Percentiles rank a stretch among this genome's conserved stretches.
phyloP scores from a whole-genome alignment of 192 early-diverging fungal species.

The Linnemannia schmuckeri region DNA sequence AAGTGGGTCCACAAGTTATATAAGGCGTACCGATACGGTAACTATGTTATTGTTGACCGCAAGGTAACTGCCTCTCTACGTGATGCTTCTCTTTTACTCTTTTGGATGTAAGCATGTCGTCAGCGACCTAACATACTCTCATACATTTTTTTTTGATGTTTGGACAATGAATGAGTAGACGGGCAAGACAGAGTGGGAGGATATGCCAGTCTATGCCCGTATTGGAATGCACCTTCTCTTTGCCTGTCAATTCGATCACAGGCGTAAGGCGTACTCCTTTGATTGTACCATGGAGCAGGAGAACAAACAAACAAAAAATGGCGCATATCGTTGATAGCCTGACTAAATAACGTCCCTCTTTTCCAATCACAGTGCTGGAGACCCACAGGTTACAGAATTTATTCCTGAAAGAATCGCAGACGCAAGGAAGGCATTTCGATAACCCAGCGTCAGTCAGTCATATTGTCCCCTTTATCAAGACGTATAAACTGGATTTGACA shows the following conservation, averaged over 20 bases:
- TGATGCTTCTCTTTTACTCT: neutral
- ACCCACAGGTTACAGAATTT: slow-evolving; percentile 6
- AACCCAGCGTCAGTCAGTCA: slow-evolving; percentile 59
- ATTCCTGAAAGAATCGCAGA: slow-evolving; percentile 17
- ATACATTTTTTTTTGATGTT: neutral
- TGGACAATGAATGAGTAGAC: slow-evolving; percentile 22
- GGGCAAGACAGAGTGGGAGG: slow-evolving; percentile 51
- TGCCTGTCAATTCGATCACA: slow-evolving; percentile 40
- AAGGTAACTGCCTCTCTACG: slow-evolving; percentile 21
- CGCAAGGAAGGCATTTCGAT: slow-evolving; percentile 70
- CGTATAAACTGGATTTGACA: slow-evolving; percentile 69
- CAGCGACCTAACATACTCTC: no score
- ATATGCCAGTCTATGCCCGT: slow-evolving; percentile 59
- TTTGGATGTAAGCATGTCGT: no score
- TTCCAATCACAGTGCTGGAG: slow-evolving; percentile 10
- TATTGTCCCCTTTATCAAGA: slow-evolving; percentile 73
- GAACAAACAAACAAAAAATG: no score
- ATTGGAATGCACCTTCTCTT: slow-evolving; percentile 62
- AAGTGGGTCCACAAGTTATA: slow-evolving; percentile 31
- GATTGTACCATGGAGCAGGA: no score
- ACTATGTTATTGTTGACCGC: slow-evolving; percentile 39
- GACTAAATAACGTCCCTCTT: neutral
- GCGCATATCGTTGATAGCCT: neutral
- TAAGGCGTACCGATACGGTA: slow-evolving; percentile 43
- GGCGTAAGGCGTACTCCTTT: slow-evolving; percentile 2